These are phyloP conservation scores for Botrytis elliptica DNA, from an alignment of 2,329 filamentous ascomycete species.

Conservation along the genomic window DNA sequence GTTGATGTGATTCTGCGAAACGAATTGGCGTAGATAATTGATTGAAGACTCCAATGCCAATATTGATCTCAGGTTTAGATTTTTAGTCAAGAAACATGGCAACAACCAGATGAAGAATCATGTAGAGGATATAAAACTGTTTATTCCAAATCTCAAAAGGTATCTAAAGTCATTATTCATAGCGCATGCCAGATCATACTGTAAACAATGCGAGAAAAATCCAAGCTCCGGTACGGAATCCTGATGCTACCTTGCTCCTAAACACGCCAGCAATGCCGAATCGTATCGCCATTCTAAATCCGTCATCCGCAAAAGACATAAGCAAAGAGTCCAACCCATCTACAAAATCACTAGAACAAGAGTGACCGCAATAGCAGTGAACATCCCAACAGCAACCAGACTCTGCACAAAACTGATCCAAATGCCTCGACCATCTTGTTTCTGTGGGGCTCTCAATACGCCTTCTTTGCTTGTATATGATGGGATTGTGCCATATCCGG, in stretches of 20 bases:
- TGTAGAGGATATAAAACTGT: neutral
- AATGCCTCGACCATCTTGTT: neutral
- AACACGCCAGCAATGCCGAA: neutral
- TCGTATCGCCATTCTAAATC: neutral
- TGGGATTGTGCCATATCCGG: constrained; percentile 15
- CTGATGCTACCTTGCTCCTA: neutral
- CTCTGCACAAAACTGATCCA: constrained; percentile 19
- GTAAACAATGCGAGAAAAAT: neutral
- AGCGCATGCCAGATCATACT: neutral
- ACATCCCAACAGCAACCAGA: constrained; percentile 16
- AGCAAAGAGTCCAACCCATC: neutral
- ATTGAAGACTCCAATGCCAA: neutral
- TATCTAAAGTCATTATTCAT: neutral
- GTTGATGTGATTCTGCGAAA: neutral
- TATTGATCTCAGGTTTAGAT: neutral
- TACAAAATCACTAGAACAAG: constrained; percentile 12
- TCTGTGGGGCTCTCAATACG: neutral
- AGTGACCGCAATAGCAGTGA: constrained; percentile 14
- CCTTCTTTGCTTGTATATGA: constrained; percentile 9
- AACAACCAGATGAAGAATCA: neutral
- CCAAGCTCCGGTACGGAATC: neutral
- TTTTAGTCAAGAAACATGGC: neutral
- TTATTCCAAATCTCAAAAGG: neutral
- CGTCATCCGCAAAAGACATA: neutral
- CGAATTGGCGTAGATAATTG: neutral